A percentile compares a stretch with the other conserved stretches of the same genome.
Evolutionary conservation across 805 yeast species (phyloP).

Genomic region (Saccharomycopsis fermentans): DNA sequence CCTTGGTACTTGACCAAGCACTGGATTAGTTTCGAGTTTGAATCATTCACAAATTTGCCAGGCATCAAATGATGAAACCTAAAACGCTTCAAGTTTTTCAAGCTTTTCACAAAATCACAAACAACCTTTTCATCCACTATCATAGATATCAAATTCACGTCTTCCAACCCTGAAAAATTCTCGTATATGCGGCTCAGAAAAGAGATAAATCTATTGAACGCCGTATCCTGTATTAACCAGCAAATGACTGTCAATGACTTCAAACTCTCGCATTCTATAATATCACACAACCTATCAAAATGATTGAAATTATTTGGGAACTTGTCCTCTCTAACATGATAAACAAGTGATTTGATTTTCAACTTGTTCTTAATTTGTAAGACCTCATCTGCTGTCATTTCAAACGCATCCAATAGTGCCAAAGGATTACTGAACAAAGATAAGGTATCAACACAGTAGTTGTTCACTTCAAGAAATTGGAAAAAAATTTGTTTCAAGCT

Average conservation of each 20-base stretch:
- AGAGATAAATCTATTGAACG: background rate
- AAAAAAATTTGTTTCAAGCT: background rate
- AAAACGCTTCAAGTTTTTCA: constrained; percentile 6
- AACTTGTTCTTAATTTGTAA: background rate
- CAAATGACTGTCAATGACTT: constrained; percentile 5
- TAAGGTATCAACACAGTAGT: background rate
- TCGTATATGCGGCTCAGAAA: constrained; percentile 6
- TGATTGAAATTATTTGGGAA: background rate
- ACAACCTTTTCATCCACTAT: constrained; percentile 6
- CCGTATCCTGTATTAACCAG: constrained; percentile 6
- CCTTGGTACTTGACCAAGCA: constrained; percentile 5
- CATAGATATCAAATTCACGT: constrained; percentile 12
- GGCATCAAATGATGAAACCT: constrained; percentile 14
- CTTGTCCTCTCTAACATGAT: constrained; percentile 7
- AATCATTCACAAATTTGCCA: background rate
- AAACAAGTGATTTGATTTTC: background rate
- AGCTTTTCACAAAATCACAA: constrained; percentile 3
- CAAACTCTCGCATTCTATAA: constrained; percentile 1
- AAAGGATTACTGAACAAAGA: background rate
- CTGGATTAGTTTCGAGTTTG: background rate
- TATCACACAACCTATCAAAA: background rate
- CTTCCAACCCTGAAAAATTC: constrained; percentile 5
- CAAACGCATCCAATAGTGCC: background rate
- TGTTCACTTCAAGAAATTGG: background rate
- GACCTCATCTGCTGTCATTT: background rate